Evolutionary conservation across 805 yeast genomes (phyloP), one percentile per base, ranked within the genome.

Genomic region (Priceomyces melissophilus): DNA sequence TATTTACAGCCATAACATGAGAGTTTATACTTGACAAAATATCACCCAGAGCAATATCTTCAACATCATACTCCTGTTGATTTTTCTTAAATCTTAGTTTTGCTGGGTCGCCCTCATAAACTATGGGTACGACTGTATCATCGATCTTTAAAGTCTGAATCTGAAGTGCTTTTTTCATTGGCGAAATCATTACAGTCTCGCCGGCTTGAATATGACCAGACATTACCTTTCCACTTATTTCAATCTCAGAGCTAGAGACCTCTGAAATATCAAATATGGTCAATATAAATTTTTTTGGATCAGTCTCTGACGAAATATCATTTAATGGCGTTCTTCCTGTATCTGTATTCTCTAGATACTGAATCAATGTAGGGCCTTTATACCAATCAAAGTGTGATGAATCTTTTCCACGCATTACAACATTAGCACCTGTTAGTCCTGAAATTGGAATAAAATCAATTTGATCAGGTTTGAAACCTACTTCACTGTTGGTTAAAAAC

Each of bases 131-230:
- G 26, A 73, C 68, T 52, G 52, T 52, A 6, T 59, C 70, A 11
- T 58, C 50, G 12, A 55, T 50, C 16, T 55, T 49, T 4, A 69
- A 54, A 2, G 71, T 41, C 40, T 76, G 78, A 9, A 81, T 71
- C 41, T 67, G 66, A 10, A 70, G 61, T 5, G 49, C 42, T 44
- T 67, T 72, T 11, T 67, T 69, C 11, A 76, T 69, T 4, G 91
- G 93, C 16, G 73, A 73, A 1, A 77, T 63, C 2, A 71, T 56
- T 6, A 85, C 66, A 0, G 82, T 69, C 54, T 87, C 88, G 16
- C 90, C 93, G 1, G 77, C 73, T 60, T 84, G 87, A 28, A 87
- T 69, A 4, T 69, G 57, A 2, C 96, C 96, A 10, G 81, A 65
- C 38, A 78, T 74, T 1, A 87, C 69, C 41, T 87, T 73, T 2